Evolutionary conservation across 2,329 filamentous ascomycete genomes (phyloP), one percentile per base, ranked within the genome.

Genomic region (Teratosphaeria gauchensis): DNA sequence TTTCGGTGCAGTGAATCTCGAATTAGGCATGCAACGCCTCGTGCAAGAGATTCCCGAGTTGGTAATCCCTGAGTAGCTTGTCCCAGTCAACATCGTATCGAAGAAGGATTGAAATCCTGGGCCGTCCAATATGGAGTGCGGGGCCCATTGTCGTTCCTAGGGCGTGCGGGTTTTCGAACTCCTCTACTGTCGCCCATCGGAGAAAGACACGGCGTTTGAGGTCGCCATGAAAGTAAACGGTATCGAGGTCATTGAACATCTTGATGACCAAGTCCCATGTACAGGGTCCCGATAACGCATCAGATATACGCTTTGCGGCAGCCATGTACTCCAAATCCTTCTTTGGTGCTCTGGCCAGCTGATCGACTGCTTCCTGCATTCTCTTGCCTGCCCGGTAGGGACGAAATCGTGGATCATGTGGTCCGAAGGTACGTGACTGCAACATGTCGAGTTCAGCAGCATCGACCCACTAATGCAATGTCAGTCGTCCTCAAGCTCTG

Each of bases 161-260:
- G 16, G 2, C 42, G 31, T 16, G 12, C 16, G 21, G 30, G 4
- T 28, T 4, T 3, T 38, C 54, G 12, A 56, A 24, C 33, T 28
- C 21, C 9, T 32, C 21, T 9, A 31, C 14, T 28, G 33, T 48
- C 33, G 38, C 54, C 61, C 61, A 62, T 8, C 24, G n/a, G 1
- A 62, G 30, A 35, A 54, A 46, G 19, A 63, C 48, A 24, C 61
- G 51, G 16, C 55, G 56, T 16, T 38, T 46, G 21, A 63, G 58
- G 33, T 58, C 51, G 54, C 61, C 58, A 12, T 58, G 46, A 58
- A 63, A 63, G 58, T 55, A 42, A 31, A 58, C 21, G 33, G 53
- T 53, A 32, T 60, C 58, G 56, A 60, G 54, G 51, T 63, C 61
- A 54, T 60, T 55, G 57, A 63, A 63, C 24, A 60, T 57, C 33